Base-by-base conservation (phyloP, 2,329 filamentous ascomycete genomes). In the Harringtonia lauricola region DNA sequence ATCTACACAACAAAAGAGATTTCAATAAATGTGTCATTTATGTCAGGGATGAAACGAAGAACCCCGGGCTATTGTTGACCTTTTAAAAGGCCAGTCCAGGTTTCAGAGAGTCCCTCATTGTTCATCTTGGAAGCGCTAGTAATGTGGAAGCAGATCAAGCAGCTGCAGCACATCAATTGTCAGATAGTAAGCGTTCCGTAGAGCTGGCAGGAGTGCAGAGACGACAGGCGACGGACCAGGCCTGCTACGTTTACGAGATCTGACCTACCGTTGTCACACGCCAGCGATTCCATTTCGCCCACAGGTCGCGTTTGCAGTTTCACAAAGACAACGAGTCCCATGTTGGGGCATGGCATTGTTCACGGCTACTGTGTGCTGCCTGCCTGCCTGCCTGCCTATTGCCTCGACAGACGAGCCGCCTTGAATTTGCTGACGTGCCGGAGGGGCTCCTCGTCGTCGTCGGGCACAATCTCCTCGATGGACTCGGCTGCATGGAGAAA, bases 401-500 rank as follows among this genome's bases (percentile, higher is more conserved):
- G 65, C 55, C 62, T 71, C 24, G 72, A 71, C 44, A 86, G 62
- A 49, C 79, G 72, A 3, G 82, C 82, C 39, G 82, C 81, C 64
- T 79, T 85, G 64, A 88, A 88, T 48, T 79, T 74, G 65, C 83
- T 87, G 50, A 86, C 61, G 54, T 72, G 76, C 60, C 73, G 75
- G 40, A 70, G 70, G 2, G 73, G 75, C 36, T 79, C 77, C 39
- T 81, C 74, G 22, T 74, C 70, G 53, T 88, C 78, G 43, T 81
- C 79, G 36, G 88, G 67, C 2, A 83, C n/a, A n/a, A n/a, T 76
- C 42, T 83, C 72, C 38, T 79, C 75, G 17, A 75, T 74, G 42
- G 76, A 70, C 47, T 86, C 79, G 47, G 84, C 77, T 52, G 87
- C 76, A 45, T 77, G 74, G 54, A 83, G 65, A 59, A 95, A 94